Conservation (phyloP, 2,329 filamentous ascomycete species). For the Pestalotiopsis sp. region DNA sequence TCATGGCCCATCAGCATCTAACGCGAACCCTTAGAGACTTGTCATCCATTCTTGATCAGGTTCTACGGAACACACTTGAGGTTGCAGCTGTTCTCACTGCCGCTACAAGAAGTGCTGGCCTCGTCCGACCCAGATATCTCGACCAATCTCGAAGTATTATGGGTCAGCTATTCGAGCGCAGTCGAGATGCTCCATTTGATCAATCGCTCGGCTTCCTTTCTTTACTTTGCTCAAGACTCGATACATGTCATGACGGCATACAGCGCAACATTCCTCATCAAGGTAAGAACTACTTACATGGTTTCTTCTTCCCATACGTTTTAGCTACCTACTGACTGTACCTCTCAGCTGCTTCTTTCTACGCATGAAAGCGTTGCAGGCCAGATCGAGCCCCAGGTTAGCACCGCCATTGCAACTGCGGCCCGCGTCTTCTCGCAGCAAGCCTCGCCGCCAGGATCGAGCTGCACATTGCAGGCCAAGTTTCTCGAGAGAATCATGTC, state of each 20-base stretch:
- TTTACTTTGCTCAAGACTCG: slow-evolving; percentile 44
- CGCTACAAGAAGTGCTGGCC: slow-evolving; percentile 34
- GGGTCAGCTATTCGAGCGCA: slow-evolving; percentile 34
- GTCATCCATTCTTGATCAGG: slow-evolving; percentile 38
- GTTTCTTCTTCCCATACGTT: too few species aligned
- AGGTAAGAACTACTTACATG: slow-evolving; percentile 23
- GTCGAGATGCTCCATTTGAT: slow-evolving; percentile 38
- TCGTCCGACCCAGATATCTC: slow-evolving; percentile 22
- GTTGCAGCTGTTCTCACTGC: slow-evolving; percentile 39
- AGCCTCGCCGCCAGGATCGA: slow-evolving; percentile 4
- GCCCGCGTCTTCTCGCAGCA: slow-evolving; percentile 2
- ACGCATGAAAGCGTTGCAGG: neutral
- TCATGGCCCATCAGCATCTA: neutral
- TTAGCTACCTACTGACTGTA: neutral
- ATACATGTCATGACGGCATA: slow-evolving; percentile 46
- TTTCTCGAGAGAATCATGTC: slow-evolving; percentile 7
- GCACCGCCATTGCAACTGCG: neutral
- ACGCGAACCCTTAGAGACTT: slow-evolving; percentile 17
- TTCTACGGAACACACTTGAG: slow-evolving; percentile 43
- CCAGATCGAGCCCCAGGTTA: neutral
- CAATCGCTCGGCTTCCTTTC: slow-evolving; percentile 28
- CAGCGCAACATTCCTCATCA: slow-evolving; percentile 41
- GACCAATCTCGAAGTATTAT: slow-evolving; percentile 34
- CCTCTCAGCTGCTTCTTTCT: slow-evolving; percentile 4
- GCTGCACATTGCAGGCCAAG: slow-evolving; percentile 2